Percentiles rank a stretch among this genome's conserved stretches.
Conservation (phyloP, 495 filamentous ascomycete genomes). For the Xylaria sp. region DNA sequence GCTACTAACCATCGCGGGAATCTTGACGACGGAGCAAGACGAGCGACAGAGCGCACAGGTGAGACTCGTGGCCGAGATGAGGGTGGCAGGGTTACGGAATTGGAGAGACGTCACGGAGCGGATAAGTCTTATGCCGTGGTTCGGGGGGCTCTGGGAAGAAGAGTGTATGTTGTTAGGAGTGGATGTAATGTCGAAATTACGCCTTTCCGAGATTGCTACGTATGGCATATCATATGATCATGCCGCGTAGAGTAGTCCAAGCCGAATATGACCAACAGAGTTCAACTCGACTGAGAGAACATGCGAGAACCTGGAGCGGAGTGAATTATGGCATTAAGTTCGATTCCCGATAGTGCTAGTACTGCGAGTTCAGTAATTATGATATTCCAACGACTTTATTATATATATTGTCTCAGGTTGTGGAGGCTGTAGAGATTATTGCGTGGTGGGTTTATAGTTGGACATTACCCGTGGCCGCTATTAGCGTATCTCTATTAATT, state of each 20-base stretch:
- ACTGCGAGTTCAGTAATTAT: background rate
- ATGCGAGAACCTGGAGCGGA: background rate
- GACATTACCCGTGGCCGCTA: background rate
- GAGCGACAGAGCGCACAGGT: constrained; percentile 23
- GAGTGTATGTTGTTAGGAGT: constrained; percentile 28
- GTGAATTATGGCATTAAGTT: background rate
- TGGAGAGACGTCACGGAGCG: constrained; percentile 26
- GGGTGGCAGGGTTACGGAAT: constrained; percentile 22
- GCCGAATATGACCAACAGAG: background rate
- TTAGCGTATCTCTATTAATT: background rate
- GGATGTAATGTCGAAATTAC: constrained; percentile 27
- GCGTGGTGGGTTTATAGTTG: background rate
- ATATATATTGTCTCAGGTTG: background rate
- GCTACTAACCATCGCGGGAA: constrained; percentile 27
- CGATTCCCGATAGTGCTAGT: background rate
- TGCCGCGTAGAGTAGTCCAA: background rate
- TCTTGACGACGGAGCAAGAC: constrained; percentile 18
- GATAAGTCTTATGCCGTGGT: constrained; percentile 28
- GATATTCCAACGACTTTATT: background rate
- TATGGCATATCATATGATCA: background rate
- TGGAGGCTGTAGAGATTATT: background rate
- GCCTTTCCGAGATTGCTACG: constrained; percentile 16
- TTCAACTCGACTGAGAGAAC: background rate
- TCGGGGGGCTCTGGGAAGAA: constrained; percentile 29
- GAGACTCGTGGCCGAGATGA: constrained; percentile 30